A percentile compares a stretch with the other conserved stretches of the same genome.
Evolutionary conservation across 1,139 yeast genomes (phyloP).

Genomic region (Debaryomycetaceae sp.): DNA sequence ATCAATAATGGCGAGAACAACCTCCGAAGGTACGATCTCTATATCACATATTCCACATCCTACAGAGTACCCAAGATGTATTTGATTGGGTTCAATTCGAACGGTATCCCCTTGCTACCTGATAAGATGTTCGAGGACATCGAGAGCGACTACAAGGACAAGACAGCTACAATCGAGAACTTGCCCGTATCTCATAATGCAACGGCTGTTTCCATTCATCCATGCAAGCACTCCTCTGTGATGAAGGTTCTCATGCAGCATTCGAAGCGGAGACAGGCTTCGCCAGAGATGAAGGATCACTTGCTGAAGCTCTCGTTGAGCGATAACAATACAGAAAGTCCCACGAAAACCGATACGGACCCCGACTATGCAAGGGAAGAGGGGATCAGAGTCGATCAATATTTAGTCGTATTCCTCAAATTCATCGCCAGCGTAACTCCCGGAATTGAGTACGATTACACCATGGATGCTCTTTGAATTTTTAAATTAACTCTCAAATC

Average conservation of each 20-base stretch:
- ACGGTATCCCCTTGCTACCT: slow-evolving; percentile 85
- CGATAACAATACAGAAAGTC: slow-evolving; percentile 20
- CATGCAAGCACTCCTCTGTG: slow-evolving; percentile 92
- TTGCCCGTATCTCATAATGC: slow-evolving; percentile 80
- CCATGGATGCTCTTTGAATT: slow-evolving; percentile 66
- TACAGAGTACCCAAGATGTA: slow-evolving; percentile 95
- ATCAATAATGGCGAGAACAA: slow-evolving; percentile 22
- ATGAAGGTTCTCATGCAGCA: slow-evolving; percentile 82
- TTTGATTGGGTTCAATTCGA: slow-evolving; percentile 77
- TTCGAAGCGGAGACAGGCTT: slow-evolving; percentile 24
- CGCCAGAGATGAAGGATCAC: slow-evolving; percentile 21
- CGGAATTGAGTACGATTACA: slow-evolving; percentile 93
- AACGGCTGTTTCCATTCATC: slow-evolving; percentile 89
- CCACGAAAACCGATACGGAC: slow-evolving; percentile 11
- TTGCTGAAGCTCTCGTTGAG: slow-evolving; percentile 14
- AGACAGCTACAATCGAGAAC: slow-evolving; percentile 93
- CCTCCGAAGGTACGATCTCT: slow-evolving; percentile 78
- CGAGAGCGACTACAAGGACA: slow-evolving; percentile 84
- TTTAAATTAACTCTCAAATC: neutral
- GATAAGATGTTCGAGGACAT: slow-evolving; percentile 93
- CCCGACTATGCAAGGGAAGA: neutral
- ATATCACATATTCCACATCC: slow-evolving; percentile 89
- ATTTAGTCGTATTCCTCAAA: slow-evolving; percentile 81
- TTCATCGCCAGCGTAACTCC: slow-evolving; percentile 97
- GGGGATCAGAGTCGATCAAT: slow-evolving; percentile 80